Base-by-base conservation (phyloP, 768 basidiomycete species). In the Suillus discolor region DNA sequence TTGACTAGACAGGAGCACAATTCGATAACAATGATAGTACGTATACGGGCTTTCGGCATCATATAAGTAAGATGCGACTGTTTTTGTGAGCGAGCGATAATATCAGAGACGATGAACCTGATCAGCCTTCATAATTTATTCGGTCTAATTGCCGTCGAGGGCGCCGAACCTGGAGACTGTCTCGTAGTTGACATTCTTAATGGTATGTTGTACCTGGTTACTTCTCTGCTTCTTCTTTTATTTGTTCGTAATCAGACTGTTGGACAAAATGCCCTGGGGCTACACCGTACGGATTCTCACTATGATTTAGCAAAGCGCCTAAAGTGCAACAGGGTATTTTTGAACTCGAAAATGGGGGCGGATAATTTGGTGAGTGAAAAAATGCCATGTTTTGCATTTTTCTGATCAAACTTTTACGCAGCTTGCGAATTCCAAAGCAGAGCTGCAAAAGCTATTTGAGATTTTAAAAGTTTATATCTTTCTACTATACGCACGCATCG, bases 221-320 rank as follows among this genome's bases (percentile, higher is more conserved):
- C 57, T 66, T 11, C 53, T n/a, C 5, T 13, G 36, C 31, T 16
- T 36, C 1, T 15, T 13, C 23, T 62, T 20, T 45, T 6, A 45
- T 20, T 15, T 15, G 41, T 63, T 38, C 45, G 31, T 57, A 90
- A 89, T 89, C 61, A 80, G 77, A 41, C 86, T 88, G 8, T 90
- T 89, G 66, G 88, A 89, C 49, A 84, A 89, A 72, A 89, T 89
- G 89, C 90, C 90, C 0, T 93, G 90, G 91, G 91, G 91, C 0
- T 92, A 91, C 71, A 91, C 90, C 1, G 87, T 87, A 62, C 45
- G 80, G 68, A 62, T 31, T 44, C 38, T 62, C 34, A 31, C 34
- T 41, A 41, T 25, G 55, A 31, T 28, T 18, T 12, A n/a, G 20
- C 18, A 28, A 34, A 20, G 12, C 2, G 6, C 62, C 63, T 55